Evolutionary conservation across 306 rosid species (phyloP).

Genomic region (Comarum palustre): DNA sequence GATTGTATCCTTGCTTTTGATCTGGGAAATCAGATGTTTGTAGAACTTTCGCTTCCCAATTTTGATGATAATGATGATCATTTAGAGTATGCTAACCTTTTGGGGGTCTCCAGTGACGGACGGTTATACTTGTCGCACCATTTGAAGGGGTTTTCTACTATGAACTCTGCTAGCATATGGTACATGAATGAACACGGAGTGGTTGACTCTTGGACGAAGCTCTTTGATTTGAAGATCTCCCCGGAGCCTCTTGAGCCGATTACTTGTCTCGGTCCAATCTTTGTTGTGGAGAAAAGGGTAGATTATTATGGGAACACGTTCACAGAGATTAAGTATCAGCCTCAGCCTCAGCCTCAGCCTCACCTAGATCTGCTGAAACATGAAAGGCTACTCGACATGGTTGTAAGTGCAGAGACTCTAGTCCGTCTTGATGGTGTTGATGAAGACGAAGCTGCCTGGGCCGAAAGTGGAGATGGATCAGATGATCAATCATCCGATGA

Average conservation of each 20-base stretch:
- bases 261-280: not conserved
- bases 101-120: not conserved
- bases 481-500: not conserved
- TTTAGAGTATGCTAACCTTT: not conserved
- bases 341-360: not conserved
- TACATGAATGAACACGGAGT: not conserved
- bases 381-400: not conserved
- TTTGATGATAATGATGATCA: not conserved
- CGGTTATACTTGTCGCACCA: not conserved
- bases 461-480: not conserved
- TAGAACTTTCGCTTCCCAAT: not conserved
- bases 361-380: not conserved
- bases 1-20: not conserved
- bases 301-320: not conserved
- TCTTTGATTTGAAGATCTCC: not conserved
- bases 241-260: not conserved
- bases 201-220: not conserved
- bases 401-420: not conserved
- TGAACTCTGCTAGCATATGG: not conserved
- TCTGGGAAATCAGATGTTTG: not conserved
- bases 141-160: not conserved
- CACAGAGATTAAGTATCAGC: not conserved
- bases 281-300: not conserved
- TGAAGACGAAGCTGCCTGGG: not conserved
- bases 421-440: not conserved